Conservation (phyloP, 169 alveolate species). For the Cystoisospora suis region DNA sequence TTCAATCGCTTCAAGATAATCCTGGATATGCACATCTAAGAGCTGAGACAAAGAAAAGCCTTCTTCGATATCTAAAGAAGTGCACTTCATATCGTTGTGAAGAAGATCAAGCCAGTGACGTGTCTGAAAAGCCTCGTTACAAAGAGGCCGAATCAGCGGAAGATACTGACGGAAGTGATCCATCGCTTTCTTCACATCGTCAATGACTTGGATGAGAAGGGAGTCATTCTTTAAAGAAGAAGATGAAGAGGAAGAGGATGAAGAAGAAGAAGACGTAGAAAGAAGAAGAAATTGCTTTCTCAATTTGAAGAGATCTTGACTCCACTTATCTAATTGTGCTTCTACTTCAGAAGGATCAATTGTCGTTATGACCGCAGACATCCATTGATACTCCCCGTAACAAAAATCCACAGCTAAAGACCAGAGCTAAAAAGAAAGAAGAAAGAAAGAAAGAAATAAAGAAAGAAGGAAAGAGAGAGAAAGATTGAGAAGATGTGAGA, state of each 20-base stretch:
- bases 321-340: neutral
- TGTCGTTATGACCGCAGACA: neutral
- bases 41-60: slow-evolving; percentile 51
- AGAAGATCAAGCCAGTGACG: slow-evolving; percentile 69
- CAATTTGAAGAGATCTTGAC: slow-evolving; percentile 47
- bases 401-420: slow-evolving; percentile 4
- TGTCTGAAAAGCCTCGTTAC: slow-evolving; percentile 67
- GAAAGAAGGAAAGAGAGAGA: neutral
- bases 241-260: no score
- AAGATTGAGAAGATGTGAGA: no score
- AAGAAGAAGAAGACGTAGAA: no score
- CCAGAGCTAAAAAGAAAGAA: slow-evolving; percentile 11
- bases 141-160: slow-evolving; percentile 66
- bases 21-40: slow-evolving; percentile 35
- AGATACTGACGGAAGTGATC: slow-evolving; percentile 65
- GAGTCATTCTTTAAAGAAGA: no score
- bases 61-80: slow-evolving; percentile 40
- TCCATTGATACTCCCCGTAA: slow-evolving; percentile 3
- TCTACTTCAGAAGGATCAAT: slow-evolving; percentile 25
- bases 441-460: neutral
- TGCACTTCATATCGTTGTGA: slow-evolving; percentile 32
- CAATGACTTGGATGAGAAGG: slow-evolving; percentile 59
- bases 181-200: slow-evolving; percentile 62
- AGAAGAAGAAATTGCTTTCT: slow-evolving; percentile 52
- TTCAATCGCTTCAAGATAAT: slow-evolving; percentile 67